These are phyloP conservation scores for Gentiana straminea DNA, from an alignment of 257 asterid species.

Conservation along the genomic window DNA sequence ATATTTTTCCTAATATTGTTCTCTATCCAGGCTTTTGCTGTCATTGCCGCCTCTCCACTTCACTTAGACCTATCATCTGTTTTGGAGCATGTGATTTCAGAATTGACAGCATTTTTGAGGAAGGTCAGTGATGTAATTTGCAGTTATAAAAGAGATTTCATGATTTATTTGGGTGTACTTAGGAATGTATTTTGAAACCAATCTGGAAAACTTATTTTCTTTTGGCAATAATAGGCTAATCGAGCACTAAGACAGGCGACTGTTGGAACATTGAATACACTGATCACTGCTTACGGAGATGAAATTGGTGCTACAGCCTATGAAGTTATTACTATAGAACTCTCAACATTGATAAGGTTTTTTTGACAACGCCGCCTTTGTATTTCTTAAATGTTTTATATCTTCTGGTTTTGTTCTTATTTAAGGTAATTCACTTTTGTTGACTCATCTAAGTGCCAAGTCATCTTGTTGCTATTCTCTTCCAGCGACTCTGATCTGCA, in stretches of 20 bases:
- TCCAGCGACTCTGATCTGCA: conserved; percentile 92
- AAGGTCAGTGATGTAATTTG: conserved; percentile 35
- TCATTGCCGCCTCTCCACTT: conserved; percentile 88
- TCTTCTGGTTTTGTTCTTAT: conserved; percentile 4
- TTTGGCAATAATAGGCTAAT: conserved; percentile 60
- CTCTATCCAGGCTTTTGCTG: conserved; percentile 81
- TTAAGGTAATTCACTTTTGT: background rate
- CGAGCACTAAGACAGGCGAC: conserved; percentile 95
- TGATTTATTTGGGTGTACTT: background rate
- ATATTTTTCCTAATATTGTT: conserved; percentile 3
- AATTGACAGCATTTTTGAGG: conserved; percentile 89
- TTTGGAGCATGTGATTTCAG: conserved; percentile 81
- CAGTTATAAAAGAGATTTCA: background rate
- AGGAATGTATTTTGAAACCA: too few relatives aligned
- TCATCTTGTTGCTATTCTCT: conserved; percentile 10
- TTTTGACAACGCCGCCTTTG: conserved; percentile 1
- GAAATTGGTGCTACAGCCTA: conserved; percentile 85
- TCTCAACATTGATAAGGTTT: conserved; percentile 90
- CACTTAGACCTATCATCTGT: conserved; percentile 85
- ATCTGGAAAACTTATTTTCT: background rate
- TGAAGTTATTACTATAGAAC: conserved; percentile 91
- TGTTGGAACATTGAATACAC: conserved; percentile 82
- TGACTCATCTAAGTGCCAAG: conserved; percentile 1
- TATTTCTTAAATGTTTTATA: conserved; percentile 1
- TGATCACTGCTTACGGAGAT: conserved; percentile 90